These are phyloP conservation scores for Silene latifolia DNA, from an alignment of 148 eudicot genomes.

Conservation along the genomic window DNA sequence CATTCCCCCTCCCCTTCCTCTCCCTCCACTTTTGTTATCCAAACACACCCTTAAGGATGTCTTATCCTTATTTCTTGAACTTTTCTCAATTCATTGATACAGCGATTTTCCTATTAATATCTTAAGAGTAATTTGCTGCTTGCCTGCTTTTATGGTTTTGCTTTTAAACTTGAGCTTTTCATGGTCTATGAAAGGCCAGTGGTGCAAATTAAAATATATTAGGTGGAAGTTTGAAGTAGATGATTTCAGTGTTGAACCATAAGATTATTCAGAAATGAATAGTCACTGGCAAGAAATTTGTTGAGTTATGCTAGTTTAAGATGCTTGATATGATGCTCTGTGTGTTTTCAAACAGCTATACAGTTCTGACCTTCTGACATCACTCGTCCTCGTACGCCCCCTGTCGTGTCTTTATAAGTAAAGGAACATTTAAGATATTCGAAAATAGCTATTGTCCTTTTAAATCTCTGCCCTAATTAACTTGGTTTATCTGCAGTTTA, in stretches of 20 bases:
- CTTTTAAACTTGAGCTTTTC: background rate
- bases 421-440: background rate
- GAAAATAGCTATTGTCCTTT: background rate
- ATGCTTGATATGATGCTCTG: background rate
- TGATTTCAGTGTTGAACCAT: background rate
- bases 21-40: too few species aligned
- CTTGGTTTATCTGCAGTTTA: slow-evolving; percentile 45
- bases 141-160: background rate
- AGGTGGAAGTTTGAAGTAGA: background rate
- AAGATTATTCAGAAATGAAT: background rate
- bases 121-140: background rate
- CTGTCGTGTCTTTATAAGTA: background rate
- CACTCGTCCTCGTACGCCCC: background rate
- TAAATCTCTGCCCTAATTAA: slow-evolving; percentile 8
- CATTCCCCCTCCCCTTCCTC: too few species aligned
- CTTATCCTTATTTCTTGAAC: background rate
- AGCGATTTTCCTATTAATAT: background rate
- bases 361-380: background rate
- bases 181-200: background rate
- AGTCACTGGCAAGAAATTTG: background rate
- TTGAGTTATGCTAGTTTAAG: background rate
- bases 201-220: background rate
- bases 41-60: background rate
- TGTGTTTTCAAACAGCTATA: background rate
- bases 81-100: background rate